Base-by-base conservation (phyloP, 129 eudicot species). In the Logfia minima region DNA sequence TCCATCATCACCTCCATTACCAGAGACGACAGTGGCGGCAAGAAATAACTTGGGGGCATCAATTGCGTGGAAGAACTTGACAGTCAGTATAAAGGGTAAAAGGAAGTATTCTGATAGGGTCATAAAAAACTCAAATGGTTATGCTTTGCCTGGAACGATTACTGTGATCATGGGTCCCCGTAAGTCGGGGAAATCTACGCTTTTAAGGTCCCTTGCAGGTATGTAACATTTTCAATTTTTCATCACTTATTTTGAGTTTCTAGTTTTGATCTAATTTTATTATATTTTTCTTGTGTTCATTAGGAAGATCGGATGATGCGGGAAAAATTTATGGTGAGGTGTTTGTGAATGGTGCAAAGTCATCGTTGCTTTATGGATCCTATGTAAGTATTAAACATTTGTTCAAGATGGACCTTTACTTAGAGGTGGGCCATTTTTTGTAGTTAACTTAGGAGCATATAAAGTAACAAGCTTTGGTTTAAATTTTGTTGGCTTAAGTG, bases 141-240 rank as follows among this genome's bases (percentile, higher is more conserved):
- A 83, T 82, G 98, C 94, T 67, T 80, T 92, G 66, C 98, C 94
- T 9, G 98, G 94, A 32, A 90, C 98, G 9, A 92, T 92, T 90
- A 92, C 98, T 0, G 98, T 92, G 22, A 92, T 92, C 62, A 92
- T 92, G 98, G 98, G 96, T 37, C 98, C 98, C 13, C 89, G 90
- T 31, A 92, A 90, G 81, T 92, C 98, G 0, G 98, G 98, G 68
- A 92, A 92, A 84, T 88, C 98, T 26, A 92, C 96, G 0, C 87
- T 92, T 34, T 84, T 92, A 72, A 82, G 92, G 69, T 92, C 98
- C 67, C 98, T 92, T 82, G 88, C 98, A 72, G 98, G 98, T 92
- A 72, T 61, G 55, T 28, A 66, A 16, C 43, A 56, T 65, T 7
- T 10, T 60, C 41, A 18, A 5, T 21, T 32, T 34, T 2, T 2